Base-by-base conservation (phyloP, 768 basidiomycete genomes). In the Trametes villosa region DNA sequence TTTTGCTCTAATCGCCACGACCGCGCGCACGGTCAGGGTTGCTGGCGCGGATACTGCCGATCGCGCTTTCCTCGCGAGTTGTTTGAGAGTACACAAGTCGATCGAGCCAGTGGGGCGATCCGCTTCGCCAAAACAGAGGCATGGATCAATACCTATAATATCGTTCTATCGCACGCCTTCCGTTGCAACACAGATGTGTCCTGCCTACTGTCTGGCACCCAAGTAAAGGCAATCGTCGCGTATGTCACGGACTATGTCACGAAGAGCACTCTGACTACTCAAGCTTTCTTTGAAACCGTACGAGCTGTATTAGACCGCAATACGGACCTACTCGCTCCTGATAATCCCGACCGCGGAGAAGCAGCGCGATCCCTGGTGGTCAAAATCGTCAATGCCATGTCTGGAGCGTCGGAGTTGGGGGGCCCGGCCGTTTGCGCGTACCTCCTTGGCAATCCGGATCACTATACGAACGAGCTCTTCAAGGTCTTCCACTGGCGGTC, bases 191-290 rank as follows among this genome's bases (percentile, higher is more conserved):
- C 76, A 4, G 77, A 80, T 67, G 71, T 76, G 0, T 75, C 76
- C 0, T 72, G 73, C 56, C 49, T 80, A 1, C 49, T 74, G 18
- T 78, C 76, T 20, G 78, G 79, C 0, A 80, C 79, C 4, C 67
- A 74, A 0, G 70, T 81, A 1, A 78, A 79, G 47, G 70, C 76
- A 13, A 68, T 77, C 2, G 58, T 79, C 0, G 65, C 72, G 22
- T 80, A 79, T 67, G 70, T 79, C 0, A 70, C 78, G 4, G 77
- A 82, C 34, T 82, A 82, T 64, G 71, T 81, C 1, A 79, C 77
- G 0, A 82, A 82, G 62, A 29, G 29, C 17, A 13, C 27, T 18
- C 15, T 48, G 2, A 30, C 27, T 4, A 48, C 29, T 4, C 46
- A 48, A 8, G 24, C 29, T 12, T 48, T 48, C 27, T 48, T 48